Percentiles rank a stretch among this genome's conserved stretches.
Evolutionary conservation across 345 rosid species (phyloP).

Genomic region (Eucalyptus erythrocorys): DNA sequence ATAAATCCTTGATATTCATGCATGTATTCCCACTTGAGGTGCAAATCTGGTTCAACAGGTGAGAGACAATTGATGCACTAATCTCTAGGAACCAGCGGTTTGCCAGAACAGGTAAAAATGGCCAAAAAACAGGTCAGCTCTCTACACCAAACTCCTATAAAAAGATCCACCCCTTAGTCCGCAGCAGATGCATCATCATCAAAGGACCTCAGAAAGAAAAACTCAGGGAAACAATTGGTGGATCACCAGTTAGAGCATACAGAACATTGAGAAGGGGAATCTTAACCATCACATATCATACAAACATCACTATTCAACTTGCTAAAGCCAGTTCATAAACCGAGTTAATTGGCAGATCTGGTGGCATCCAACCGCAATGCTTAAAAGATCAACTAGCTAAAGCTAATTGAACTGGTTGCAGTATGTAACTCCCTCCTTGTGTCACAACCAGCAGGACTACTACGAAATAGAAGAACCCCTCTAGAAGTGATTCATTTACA

Average conservation of each 20-base stretch:
- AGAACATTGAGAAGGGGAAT: not conserved
- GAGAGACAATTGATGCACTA: not conserved
- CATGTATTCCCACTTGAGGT: not conserved
- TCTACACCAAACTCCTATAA: not conserved
- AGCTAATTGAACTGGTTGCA: not conserved
- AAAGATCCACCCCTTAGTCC: not conserved
- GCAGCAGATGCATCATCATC: not conserved
- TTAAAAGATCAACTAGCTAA: not conserved
- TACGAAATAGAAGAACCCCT: not conserved
- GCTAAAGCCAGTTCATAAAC: not conserved
- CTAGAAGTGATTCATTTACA: not conserved
- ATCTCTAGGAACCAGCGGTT: not conserved
- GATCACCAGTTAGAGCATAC: not conserved
- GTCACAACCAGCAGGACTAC: not conserved
- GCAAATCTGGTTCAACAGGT: not conserved
- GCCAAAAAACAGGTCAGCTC: not conserved
- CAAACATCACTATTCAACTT: not conserved
- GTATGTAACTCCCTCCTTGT: not conserved
- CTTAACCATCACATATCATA: not conserved
- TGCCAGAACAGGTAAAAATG: not conserved
- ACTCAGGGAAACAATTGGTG: not conserved
- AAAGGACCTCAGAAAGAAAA: not conserved
- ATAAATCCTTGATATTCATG: not conserved
- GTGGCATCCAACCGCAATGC: not conserved
- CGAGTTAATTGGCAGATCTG: not conserved